These are phyloP conservation scores for Peronosclerospora sorghi DNA, from an alignment of 352 stramenopile genomes.

Conservation along the genomic window DNA sequence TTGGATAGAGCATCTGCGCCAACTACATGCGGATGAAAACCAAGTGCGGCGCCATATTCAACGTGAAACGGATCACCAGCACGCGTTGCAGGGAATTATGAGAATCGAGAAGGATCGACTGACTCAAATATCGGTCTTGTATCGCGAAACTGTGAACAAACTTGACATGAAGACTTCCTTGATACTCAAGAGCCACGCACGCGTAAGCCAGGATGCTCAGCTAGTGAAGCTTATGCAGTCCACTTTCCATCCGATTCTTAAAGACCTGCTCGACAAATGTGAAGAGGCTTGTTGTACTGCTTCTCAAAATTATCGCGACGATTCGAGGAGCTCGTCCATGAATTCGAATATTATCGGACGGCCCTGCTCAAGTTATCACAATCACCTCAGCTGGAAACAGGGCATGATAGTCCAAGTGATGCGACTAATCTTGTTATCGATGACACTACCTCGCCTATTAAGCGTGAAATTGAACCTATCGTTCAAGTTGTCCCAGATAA, in stretches of 20 bases:
- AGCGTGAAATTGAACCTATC: constrained; percentile 30
- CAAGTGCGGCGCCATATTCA: constrained; percentile 43
- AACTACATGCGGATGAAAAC: constrained; percentile 46
- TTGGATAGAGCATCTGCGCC: constrained; percentile 40
- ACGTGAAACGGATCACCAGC: constrained; percentile 39
- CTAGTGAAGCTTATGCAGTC: constrained; percentile 59
- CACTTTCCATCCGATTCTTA: constrained; percentile 57
- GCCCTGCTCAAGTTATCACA: constrained; percentile 39
- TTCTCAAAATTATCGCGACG: constrained; percentile 48
- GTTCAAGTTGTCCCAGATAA: constrained; percentile 9
- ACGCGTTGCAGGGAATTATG: constrained; percentile 53
- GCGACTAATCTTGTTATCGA: constrained; percentile 9
- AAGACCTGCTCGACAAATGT: constrained; percentile 51
- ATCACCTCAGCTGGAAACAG: constrained; percentile 8
- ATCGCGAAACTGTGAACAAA: constrained; percentile 42
- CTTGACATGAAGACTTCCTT: constrained; percentile 33
- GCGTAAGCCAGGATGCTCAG: constrained; percentile 45
- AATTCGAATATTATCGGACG: constrained; percentile 71
- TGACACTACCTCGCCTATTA: constrained; percentile 23
- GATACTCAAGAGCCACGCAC: constrained; percentile 42
- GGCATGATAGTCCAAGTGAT: constrained; percentile 3
- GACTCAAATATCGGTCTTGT: constrained; percentile 39
- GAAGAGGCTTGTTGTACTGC: constrained; percentile 56
- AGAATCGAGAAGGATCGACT: constrained; percentile 65
- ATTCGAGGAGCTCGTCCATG: constrained; percentile 63